phyloP scores from a whole-genome alignment of 2,329 filamentous ascomycete genomes.

The Xylogone sp. region DNA sequence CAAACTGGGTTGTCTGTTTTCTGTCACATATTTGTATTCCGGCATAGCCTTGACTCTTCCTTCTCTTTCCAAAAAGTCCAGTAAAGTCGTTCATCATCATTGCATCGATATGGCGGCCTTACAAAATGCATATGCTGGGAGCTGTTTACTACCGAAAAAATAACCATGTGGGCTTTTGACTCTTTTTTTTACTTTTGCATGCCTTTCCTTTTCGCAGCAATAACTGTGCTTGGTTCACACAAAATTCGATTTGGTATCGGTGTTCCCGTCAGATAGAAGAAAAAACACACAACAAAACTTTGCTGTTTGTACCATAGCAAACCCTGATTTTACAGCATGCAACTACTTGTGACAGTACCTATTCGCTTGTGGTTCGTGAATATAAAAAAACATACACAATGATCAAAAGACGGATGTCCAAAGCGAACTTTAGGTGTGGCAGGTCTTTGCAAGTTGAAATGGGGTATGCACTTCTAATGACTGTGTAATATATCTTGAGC shows the following conservation, averaged over 20 bases:
- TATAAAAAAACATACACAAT: not conserved
- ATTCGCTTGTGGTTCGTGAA: not conserved
- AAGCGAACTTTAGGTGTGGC: too few relatives aligned
- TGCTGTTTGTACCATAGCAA: not conserved
- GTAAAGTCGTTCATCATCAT: not conserved
- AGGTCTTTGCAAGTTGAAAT: too few relatives aligned
- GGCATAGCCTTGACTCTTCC: slow-evolving; percentile 16
- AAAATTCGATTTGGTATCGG: not conserved
- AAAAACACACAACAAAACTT: not conserved
- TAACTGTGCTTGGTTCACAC: not conserved
- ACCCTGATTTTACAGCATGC: not conserved
- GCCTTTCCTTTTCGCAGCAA: not conserved
- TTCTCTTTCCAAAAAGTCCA: not conserved
- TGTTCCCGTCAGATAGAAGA: not conserved
- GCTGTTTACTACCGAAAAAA: not conserved
- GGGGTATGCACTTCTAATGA: too few relatives aligned
- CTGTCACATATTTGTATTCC: slow-evolving; percentile 20
- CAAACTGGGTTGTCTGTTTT: not conserved
- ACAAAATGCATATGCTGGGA: not conserved
- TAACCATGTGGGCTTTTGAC: not conserved
- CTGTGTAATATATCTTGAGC: too few relatives aligned
- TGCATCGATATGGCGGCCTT: not conserved
- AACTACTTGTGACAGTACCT: not conserved
- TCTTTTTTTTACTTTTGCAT: not conserved
- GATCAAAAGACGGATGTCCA: too few relatives aligned